Evolutionary conservation across 768 basidiomycete genomes (phyloP).

Genomic region (Suillus spraguei): DNA sequence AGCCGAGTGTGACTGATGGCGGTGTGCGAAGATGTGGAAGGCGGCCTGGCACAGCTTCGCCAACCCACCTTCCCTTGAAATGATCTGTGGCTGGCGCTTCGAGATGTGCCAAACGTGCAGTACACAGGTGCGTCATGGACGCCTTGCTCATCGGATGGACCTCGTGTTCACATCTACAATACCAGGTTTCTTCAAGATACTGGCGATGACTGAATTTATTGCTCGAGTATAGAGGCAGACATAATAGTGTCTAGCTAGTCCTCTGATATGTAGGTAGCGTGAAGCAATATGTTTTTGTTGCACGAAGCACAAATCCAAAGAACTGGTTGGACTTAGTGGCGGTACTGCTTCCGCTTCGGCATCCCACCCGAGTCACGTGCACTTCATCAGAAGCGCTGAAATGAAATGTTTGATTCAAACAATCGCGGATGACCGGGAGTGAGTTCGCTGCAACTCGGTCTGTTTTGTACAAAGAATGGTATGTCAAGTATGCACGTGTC

Average conservation of each 20-base stretch:
- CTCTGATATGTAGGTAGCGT: constrained; percentile 4
- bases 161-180: background rate
- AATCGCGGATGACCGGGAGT: constrained; percentile 7
- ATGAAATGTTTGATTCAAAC: constrained; percentile 7
- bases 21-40: constrained; percentile 3
- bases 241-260: constrained; percentile 1
- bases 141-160: background rate
- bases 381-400: constrained; percentile 5
- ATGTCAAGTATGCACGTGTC: constrained; percentile 3
- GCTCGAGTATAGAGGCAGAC: constrained; percentile 6
- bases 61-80: background rate
- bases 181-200: constrained; percentile 1
- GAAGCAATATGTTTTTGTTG: constrained; percentile 7
- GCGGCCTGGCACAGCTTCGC: background rate
- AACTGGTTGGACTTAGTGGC: background rate
- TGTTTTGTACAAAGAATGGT: background rate
- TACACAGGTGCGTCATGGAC: background rate
- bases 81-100: background rate
- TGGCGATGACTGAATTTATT: background rate
- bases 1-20: background rate
- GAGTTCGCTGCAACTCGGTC: background rate
- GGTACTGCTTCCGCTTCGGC: background rate
- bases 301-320: background rate
- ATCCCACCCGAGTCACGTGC: constrained; percentile 6
- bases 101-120: constrained; percentile 2